Evolutionary conservation across 192 early-diverging fungal genomes (phyloP), one percentile per base, ranked within the genome.

Genomic region (Phycomyces blakesleeanus): DNA sequence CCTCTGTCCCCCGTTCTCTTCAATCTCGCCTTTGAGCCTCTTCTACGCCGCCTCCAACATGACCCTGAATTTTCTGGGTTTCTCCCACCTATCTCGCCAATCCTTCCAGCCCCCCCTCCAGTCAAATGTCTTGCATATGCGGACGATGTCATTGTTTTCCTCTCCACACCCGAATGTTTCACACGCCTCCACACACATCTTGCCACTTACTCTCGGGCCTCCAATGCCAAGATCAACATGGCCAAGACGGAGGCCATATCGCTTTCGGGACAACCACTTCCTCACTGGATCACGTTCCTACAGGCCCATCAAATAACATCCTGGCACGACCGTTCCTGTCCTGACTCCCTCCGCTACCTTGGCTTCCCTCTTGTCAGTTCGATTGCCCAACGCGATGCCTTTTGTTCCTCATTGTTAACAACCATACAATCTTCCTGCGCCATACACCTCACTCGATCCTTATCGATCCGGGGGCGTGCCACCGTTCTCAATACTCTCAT

Each of bases 1-100:
- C 71, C 64, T 37, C 58, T 69, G 8, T 58, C 60, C 14, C 66
- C 66, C 7, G 9, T 68, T 26, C 29, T 34, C 29, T 34, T 16
- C 10, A 47, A 9, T 2, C 41, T 21, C 18, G 24, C 2, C 15
- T 16, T 57, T 70, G 8, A 55, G 25, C 69, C 69, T 2, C 38
- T 65, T 0, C 41, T 72, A 0, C 59, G 58, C 12, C 27, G 15
- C 0, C 9, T 18, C 6, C 11, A 51, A 3, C 7, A 8, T 0
- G 59, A 49, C 15, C 9, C 34, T 14, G 26, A 25, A 2, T 18
- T 34, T 10, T 16, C 27, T 29, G 2, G 29, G 4, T 18, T 34
- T 29, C 54, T 10, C 14, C 15, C 12, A 29, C 14, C 3, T 15
- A 24, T 34, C 20, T 37, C 5, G 16, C 24, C 27, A 3, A 11